Evolutionary conservation across 1,284 basidiomycete species (phyloP), one percentile per base, ranked within the genome.

Genomic region (Tylopilus sp.): DNA sequence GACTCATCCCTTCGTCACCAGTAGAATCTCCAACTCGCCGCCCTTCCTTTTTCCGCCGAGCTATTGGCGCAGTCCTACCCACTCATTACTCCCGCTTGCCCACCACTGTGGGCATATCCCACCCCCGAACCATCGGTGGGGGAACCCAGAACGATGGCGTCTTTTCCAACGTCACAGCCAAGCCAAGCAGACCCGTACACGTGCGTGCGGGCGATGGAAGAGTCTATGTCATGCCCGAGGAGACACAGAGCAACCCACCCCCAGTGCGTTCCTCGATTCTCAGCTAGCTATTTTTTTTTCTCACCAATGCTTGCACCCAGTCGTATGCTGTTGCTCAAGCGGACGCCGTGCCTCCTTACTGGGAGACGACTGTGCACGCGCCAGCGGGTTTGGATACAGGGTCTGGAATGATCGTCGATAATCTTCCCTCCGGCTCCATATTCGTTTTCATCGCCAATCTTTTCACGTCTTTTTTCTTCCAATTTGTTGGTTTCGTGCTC

Each of bases 401-500:
- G 53, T 75, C 75, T 6, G 82, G 84, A 58, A 81, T 89, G 72
- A 76, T 89, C 60, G 80, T 89, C 52, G 86, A 87, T 43, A 81
- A 87, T 55, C 77, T 89, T 12, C 85, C 87, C 0, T 77, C 92
- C 0, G 86, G 86, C 36, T 75, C 79, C 4, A 60, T 81, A 56
- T 70, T 89, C 66, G 73, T 86, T 19, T 95, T 96, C 69, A 64
- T 80, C 46, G 74, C 83, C 72, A 93, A 92, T 65, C 64, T 92
- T 53, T 78, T 95, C 70, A 86, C 95, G 44, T 95, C 92, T 4
- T 89, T 89, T 72, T 92, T 94, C 69, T 98, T 99, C 84, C 93
- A 97, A 69, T 96, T 98, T 66, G 82, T 97, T 58, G 94, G 92
- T 40, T 97, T 96, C 81, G 75, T 96, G 59, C 84, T 96, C 71